Evolutionary conservation across 305 asterid genomes (phyloP), one percentile per base, ranked within the genome.

Genomic region (Fraxinus nigra): DNA sequence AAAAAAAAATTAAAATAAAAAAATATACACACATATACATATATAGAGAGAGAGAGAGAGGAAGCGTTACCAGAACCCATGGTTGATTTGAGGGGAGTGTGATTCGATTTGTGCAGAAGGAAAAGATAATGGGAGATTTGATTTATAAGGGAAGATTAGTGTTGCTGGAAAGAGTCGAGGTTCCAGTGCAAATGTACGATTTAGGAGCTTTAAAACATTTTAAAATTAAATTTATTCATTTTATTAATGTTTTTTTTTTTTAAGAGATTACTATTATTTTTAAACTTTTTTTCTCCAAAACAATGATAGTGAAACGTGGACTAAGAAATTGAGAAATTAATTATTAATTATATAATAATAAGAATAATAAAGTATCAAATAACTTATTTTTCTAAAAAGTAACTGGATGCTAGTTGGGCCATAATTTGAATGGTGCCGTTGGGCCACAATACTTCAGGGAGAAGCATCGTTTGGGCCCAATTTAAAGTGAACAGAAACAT

Each of bases 11-110:
- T 54, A 72, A 56, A 78, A 26, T 78, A 40, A 75, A 4, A 3
- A 9, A 76, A 38, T 5, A 78, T 2, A 83, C 3, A 59, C 33
- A 40, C 22, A 34, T 51, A 46, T 61, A 51, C 5, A 59, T 34
- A 28, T 11, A 7, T 16, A 48, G 0, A 70, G 11, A 59, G 18
- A 56, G 18, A 56, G 26, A 24, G 30, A 35, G 43, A 30, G 72
- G 67, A 18, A 16, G 59, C 0, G 10, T 43, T 81, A 91, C 94
- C 92, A 76, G 94, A 91, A 87, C 89, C 94, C 94, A 89, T 89
- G 79, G 78, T 78, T 74, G 81, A 78, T 79, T 67, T 16, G 81
- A 28, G 35, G 3, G 14, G 46, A 22, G 80, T 26, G 40, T 32
- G 78, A 79, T 81, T 78, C 79, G 75, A 86, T 82, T 80, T 51